phyloP scores from a whole-genome alignment of 306 rosid species.

The Astragalus membranaceus region DNA sequence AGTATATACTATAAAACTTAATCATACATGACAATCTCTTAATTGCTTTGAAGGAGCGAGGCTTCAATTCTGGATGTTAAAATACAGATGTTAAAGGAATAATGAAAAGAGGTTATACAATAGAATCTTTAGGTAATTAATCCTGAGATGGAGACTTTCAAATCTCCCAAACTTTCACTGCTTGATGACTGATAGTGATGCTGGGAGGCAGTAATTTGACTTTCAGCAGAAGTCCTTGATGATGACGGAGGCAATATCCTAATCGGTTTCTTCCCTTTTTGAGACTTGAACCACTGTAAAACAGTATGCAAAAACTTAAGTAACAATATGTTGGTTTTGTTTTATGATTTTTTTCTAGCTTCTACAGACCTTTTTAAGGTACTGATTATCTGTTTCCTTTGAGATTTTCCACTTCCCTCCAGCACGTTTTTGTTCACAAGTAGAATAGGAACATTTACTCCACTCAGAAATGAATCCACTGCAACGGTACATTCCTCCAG shows the following conservation, averaged over 20 bases:
- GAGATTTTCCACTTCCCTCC: too few relatives aligned
- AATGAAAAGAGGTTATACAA: conserved; percentile 42
- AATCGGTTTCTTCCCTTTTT: too few relatives aligned
- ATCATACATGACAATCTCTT: neutral
- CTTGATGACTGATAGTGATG: conserved; percentile 49
- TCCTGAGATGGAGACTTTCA: conserved; percentile 67
- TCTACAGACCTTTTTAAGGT: too few relatives aligned
- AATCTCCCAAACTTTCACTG: conserved; percentile 53
- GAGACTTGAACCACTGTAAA: conserved; percentile 93
- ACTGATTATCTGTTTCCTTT: too few relatives aligned
- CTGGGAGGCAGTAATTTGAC: conserved; percentile 35
- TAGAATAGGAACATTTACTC: too few relatives aligned
- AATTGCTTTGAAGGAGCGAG: neutral
- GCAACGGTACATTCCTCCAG: too few relatives aligned
- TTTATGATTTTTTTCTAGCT: too few relatives aligned
- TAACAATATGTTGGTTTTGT: too few relatives aligned
- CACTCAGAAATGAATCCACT: too few relatives aligned
- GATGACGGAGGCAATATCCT: too few relatives aligned
- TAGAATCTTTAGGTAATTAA: conserved; percentile 43
- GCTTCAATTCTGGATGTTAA: neutral
- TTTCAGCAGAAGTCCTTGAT: conserved; percentile 39
- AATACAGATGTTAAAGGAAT: neutral
- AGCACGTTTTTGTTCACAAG: too few relatives aligned
- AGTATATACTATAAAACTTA: conserved; percentile 16
- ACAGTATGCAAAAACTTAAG: conserved; percentile 18